These are phyloP conservation scores for Solanum arcanum DNA, from an alignment of 257 asterid species.

Conservation along the genomic window DNA sequence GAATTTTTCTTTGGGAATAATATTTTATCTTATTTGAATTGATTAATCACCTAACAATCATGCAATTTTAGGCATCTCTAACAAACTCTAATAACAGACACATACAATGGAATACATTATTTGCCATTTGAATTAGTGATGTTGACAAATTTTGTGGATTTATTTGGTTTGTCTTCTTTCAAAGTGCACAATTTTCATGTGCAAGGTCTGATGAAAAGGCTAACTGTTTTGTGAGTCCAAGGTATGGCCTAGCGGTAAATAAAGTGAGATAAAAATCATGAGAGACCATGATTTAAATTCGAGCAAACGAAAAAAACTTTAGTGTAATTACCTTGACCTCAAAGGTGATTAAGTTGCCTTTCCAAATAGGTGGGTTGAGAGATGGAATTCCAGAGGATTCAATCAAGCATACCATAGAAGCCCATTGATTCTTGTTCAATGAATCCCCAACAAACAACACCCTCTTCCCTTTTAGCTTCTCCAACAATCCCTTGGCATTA, in stretches of 20 bases:
- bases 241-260: not conserved
- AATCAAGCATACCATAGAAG: constrained; percentile 22
- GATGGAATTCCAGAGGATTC: constrained; percentile 29
- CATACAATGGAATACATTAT: not conserved
- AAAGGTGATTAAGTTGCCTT: constrained; percentile 19
- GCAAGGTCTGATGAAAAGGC: not conserved
- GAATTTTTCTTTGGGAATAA: not conserved
- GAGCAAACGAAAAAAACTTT: not conserved
- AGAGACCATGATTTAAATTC: not conserved
- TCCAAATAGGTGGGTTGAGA: not conserved
- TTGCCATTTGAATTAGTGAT: not conserved
- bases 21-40: not conserved
- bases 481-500: constrained; percentile 18
- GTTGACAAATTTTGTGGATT: not conserved
- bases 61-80: not conserved
- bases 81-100: not conserved
- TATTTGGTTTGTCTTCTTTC: not conserved
- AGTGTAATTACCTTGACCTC: constrained; percentile 22
- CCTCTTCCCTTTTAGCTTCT: constrained; percentile 24
- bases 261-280: not conserved
- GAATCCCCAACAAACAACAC: constrained; percentile 38
- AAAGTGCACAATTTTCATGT: not conserved
- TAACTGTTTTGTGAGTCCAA: not conserved
- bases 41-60: not conserved
- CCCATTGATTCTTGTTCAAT: constrained; percentile 30